Conservation (phyloP, 148 eudicot species). For the Polygonum aviculare region DNA sequence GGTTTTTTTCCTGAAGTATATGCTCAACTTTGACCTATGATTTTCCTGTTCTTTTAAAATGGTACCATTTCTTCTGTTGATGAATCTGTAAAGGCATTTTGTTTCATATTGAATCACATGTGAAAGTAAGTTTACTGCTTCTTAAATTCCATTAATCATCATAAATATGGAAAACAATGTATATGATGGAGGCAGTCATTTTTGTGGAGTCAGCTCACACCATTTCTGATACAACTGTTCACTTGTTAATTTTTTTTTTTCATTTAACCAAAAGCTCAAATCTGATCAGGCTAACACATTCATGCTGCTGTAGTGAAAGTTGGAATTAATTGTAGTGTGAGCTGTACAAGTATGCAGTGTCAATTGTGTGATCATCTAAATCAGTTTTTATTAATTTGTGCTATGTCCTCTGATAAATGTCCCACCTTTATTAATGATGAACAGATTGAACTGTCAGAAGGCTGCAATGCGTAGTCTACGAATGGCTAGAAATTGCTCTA, state of each 20-base stretch:
- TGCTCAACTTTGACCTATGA: background rate
- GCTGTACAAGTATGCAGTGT: background rate
- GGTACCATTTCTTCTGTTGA: background rate
- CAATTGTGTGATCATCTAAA: background rate
- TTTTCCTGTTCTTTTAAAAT: background rate
- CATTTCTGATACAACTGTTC: background rate
- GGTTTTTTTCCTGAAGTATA: background rate
- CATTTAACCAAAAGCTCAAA: background rate
- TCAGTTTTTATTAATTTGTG: background rate
- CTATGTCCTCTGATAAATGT: background rate
- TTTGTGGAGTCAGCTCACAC: background rate
- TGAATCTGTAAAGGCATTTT: background rate
- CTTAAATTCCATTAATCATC: background rate
- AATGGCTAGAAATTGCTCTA: conserved; percentile 58
- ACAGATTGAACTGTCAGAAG: conserved; percentile 77
- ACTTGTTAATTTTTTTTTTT: background rate
- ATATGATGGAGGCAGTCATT: background rate
- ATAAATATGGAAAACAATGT: background rate
- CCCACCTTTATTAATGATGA: background rate
- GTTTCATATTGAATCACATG: background rate
- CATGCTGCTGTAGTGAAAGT: background rate
- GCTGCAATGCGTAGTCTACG: conserved; percentile 86
- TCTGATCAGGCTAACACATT: background rate
- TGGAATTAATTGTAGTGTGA: background rate
- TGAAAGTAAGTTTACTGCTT: background rate